These are phyloP conservation scores for Helicostylum pulchrum DNA, from an alignment of 192 early-diverging fungal species.

Conservation along the genomic window DNA sequence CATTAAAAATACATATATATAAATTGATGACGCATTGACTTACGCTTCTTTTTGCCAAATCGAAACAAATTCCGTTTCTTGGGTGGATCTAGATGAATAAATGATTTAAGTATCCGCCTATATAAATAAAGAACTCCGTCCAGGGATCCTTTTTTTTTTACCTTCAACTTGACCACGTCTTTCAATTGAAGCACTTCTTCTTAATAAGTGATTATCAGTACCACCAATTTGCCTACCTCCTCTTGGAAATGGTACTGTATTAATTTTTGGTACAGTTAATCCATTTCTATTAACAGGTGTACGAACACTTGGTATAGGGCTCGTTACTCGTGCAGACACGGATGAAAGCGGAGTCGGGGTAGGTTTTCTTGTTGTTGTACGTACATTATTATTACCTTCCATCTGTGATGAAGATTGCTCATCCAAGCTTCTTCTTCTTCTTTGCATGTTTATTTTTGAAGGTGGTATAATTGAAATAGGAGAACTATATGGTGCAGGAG, in stretches of 20 bases:
- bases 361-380: background rate
- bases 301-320: background rate
- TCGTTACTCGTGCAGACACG: background rate
- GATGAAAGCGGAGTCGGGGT: background rate
- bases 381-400: background rate
- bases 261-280: background rate
- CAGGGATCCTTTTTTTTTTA: slow-evolving; percentile 1
- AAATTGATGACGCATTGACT: background rate
- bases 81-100: slow-evolving; percentile 11
- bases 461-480: background rate
- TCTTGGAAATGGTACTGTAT: slow-evolving; percentile 22
- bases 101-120: too few species aligned
- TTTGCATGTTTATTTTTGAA: background rate
- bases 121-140: slow-evolving; percentile 10
- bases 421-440: background rate
- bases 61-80: slow-evolving; percentile 30
- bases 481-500: background rate
- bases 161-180: background rate
- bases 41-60: slow-evolving; percentile 35
- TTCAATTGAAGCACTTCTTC: slow-evolving; percentile 17
- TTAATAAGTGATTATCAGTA: background rate
- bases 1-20: background rate
- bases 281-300: background rate
- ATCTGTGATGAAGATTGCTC: background rate
- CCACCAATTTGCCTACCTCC: slow-evolving; percentile 20